phyloP scores from a whole-genome alignment of 78 protist genomes.

The Tieghemostelium lacteum region DNA sequence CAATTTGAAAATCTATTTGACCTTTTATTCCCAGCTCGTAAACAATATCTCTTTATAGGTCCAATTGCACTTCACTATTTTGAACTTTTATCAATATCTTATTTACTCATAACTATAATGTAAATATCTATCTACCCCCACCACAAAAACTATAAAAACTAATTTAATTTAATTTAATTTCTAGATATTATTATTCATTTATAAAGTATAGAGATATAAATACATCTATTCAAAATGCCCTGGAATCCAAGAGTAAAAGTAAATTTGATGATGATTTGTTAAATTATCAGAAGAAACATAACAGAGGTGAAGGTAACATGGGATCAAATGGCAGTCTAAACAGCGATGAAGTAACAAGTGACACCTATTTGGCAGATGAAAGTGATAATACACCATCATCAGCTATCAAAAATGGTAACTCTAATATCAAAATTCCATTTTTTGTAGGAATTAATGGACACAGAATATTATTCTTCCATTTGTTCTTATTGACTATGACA shows the following conservation, averaged over 20 bases:
- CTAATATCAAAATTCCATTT: background rate
- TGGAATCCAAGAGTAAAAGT: no score
- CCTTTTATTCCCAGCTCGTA: constrained; percentile 15
- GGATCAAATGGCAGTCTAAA: no score
- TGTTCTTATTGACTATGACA: constrained; percentile 14
- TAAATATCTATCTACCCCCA: background rate
- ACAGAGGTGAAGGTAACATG: no score
- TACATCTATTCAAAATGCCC: no score
- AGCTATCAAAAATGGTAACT: background rate
- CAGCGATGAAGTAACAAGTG: no score
- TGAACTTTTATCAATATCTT: constrained; percentile 21
- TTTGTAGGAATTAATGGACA: constrained; percentile 35
- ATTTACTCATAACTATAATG: constrained; percentile 26
- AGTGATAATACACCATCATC: constrained; percentile 8
- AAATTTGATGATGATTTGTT: no score
- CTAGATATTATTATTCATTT: background rate
- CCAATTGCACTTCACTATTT: constrained; percentile 33
- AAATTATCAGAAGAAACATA: no score
- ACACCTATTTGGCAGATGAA: no score
- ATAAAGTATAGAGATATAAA: background rate
- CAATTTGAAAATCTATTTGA: background rate
- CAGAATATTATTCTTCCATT: constrained; percentile 41
- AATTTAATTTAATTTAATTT: background rate
- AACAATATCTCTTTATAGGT: constrained; percentile 48
- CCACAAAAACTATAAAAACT: background rate